Percentiles rank a stretch among this genome's conserved stretches.
phyloP scores from a whole-genome alignment of 169 alveolate genomes.

The Sarcocystis neurona region DNA sequence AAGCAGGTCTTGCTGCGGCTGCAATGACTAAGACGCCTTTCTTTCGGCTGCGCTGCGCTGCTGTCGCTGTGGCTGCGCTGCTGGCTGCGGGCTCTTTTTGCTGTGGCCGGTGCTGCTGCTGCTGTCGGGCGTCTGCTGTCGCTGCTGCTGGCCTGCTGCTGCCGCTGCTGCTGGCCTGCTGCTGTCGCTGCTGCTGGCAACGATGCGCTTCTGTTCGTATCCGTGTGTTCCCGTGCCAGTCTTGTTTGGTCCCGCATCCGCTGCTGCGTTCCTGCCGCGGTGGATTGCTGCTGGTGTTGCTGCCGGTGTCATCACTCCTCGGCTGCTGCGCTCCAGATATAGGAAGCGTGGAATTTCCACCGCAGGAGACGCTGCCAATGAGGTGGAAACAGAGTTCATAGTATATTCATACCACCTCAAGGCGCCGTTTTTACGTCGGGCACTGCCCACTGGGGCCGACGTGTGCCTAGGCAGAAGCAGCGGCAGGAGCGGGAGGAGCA shows the following conservation, averaged over 20 bases:
- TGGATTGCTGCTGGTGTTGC: neutral
- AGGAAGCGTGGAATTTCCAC: conserved; percentile 22
- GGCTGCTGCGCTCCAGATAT: neutral
- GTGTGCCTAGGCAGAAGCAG: too few relatives aligned
- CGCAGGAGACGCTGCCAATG: conserved; percentile 44
- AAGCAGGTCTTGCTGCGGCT: neutral
- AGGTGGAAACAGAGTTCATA: conserved; percentile 25
- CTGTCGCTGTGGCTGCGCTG: neutral
- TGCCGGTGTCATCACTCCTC: neutral
- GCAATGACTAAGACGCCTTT: neutral
- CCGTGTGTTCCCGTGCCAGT: neutral
- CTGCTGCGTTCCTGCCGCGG: neutral
- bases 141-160: conserved; percentile 25
- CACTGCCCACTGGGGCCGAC: too few relatives aligned
- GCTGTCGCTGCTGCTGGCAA: neutral
- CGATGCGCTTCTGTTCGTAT: too few relatives aligned
- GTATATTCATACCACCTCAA: neutral
- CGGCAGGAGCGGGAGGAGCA: too few relatives aligned
- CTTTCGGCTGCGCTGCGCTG: neutral
- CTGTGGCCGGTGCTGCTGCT: neutral
- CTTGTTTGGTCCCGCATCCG: neutral
- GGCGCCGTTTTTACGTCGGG: too few relatives aligned
- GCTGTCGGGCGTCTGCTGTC: neutral
- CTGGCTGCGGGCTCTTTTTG: neutral
- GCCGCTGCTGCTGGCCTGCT: neutral